A percentile compares a stretch with the other conserved stretches of the same genome.
Conservation (phyloP, 2,329 filamentous ascomycete genomes). For the Lasiodiplodia sp. region DNA sequence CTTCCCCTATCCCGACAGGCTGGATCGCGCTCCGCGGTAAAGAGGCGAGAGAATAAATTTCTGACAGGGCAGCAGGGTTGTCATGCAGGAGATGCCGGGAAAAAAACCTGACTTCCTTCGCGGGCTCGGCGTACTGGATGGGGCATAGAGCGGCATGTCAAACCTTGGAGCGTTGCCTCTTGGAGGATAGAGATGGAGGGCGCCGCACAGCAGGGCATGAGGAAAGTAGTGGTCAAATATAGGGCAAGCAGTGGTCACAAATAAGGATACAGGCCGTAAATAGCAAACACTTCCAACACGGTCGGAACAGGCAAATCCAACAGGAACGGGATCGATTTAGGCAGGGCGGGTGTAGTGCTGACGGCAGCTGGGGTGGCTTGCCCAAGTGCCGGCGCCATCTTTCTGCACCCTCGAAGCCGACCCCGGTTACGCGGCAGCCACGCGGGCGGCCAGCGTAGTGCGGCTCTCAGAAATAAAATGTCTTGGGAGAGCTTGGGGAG, state of each 20-base stretch:
- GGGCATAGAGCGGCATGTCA: too few relatives aligned
- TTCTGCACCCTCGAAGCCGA: not conserved
- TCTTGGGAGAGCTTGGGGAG: not conserved
- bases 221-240: too few relatives aligned
- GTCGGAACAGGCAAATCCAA: not conserved
- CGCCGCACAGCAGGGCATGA: too few relatives aligned
- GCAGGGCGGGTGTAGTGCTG: not conserved
- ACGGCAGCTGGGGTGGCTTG: slow-evolving; percentile 11
- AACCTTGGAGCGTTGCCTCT: not conserved
- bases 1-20: not conserved
- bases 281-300: not conserved
- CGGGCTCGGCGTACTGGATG: too few relatives aligned
- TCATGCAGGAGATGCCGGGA: not conserved
- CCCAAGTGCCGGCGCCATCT: not conserved
- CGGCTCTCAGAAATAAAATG: not conserved
- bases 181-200: not conserved
- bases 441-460: not conserved
- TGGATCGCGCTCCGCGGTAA: not conserved
- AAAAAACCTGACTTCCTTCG: too few relatives aligned
- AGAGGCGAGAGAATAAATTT: not conserved
- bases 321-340: not conserved
- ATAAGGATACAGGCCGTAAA: not conserved
- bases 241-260: too few relatives aligned
- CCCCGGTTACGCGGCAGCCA: not conserved
- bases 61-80: not conserved